Evolutionary conservation across 2,329 filamentous ascomycete genomes (phyloP).

Genomic region (Verticillium tricorpus): DNA sequence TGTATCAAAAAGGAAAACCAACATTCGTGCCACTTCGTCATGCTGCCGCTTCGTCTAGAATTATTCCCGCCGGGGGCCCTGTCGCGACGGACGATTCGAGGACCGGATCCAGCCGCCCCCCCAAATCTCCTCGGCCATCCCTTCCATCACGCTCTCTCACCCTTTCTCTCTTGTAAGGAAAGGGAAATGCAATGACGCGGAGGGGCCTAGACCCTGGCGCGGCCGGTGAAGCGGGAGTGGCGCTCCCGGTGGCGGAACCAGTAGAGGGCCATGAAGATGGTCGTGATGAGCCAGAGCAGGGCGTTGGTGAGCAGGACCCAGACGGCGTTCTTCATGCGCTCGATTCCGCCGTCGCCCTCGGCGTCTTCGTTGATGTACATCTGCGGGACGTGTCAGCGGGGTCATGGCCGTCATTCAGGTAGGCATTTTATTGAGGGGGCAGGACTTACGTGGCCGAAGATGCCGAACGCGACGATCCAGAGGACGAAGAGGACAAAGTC

Average conservation of each 20-base stretch:
- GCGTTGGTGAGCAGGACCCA: constrained; percentile 77
- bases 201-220: constrained; percentile 43
- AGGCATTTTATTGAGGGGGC: not conserved
- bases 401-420: not conserved
- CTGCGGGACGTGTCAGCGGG: constrained; percentile 17
- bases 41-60: not conserved
- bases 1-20: not conserved
- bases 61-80: not conserved
- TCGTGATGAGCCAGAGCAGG: constrained; percentile 69
- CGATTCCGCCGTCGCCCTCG: constrained; percentile 58
- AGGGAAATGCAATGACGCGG: no score
- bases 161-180: no score
- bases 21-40: not conserved
- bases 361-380: constrained; percentile 70
- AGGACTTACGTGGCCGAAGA: constrained; percentile 56
- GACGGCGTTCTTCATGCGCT: constrained; percentile 80
- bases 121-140: not conserved
- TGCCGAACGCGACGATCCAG: constrained; percentile 77
- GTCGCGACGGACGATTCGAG: not conserved
- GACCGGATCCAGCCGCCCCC: not conserved
- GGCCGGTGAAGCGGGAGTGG: constrained; percentile 53
- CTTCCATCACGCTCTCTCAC: not conserved
- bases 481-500: constrained; percentile 69
- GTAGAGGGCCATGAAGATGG: constrained; percentile 48
- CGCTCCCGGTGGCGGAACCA: constrained; percentile 54